Percentiles rank a stretch among this genome's conserved stretches.
phyloP scores from a whole-genome alignment of 805 yeast species.

The Wickerhamomyces mucosus region DNA sequence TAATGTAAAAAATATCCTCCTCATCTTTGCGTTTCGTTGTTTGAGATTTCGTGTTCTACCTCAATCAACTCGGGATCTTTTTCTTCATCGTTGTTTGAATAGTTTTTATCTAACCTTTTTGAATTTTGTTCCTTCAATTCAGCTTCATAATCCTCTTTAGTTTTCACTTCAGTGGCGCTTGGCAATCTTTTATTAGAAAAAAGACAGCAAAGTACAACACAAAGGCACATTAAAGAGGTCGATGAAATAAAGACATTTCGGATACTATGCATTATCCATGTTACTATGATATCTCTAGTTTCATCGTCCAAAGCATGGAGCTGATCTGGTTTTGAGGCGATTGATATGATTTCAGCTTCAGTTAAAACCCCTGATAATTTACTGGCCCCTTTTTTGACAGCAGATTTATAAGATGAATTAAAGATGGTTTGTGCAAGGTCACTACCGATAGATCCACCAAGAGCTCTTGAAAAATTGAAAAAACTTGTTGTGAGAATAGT shows the following conservation, averaged over 20 bases:
- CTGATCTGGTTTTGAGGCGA: conserved; percentile 3
- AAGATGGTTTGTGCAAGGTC: conserved; percentile 29
- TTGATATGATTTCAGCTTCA: not conserved
- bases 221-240: conserved; percentile 26
- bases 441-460: conserved; percentile 34
- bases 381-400: conserved; percentile 3
- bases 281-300: conserved; percentile 9
- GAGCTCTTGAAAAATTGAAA: conserved; percentile 30
- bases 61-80: too few relatives aligned
- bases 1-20: too few relatives aligned
- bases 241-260: conserved; percentile 31
- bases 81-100: too few relatives aligned
- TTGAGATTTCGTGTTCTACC: too few relatives aligned
- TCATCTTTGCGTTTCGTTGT: too few relatives aligned
- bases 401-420: conserved; percentile 20
- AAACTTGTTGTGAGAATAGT: conserved; percentile 35
- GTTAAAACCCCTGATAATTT: conserved; percentile 2
- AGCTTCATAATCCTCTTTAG: conserved; percentile 5
- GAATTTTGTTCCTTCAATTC: too few relatives aligned
- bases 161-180: conserved; percentile 8
- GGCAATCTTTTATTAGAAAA: conserved; percentile 36
- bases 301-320: conserved; percentile 1
- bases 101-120: too few relatives aligned
- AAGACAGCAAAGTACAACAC: conserved; percentile 26
- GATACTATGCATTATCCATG: conserved; percentile 27